Evolutionary conservation across 2,329 filamentous ascomycete genomes (phyloP).

Genomic region (Cadophora gregata): DNA sequence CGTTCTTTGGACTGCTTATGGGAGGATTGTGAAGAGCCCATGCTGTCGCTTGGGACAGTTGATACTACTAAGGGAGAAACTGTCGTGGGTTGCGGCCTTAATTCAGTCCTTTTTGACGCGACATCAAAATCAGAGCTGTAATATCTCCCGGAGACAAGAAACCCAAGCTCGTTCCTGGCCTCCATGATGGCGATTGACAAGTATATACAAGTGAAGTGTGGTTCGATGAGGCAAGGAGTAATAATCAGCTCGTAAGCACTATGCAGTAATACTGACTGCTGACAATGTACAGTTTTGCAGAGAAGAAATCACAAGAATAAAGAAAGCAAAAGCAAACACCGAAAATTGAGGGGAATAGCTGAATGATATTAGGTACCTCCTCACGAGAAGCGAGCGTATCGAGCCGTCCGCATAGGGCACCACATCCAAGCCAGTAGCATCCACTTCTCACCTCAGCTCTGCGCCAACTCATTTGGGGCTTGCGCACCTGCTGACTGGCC

Average conservation of each 20-base stretch:
- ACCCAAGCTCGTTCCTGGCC: background rate
- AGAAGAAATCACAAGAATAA: background rate
- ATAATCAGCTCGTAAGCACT: background rate
- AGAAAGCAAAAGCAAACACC: background rate
- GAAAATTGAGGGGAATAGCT: background rate
- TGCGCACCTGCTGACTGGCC: background rate
- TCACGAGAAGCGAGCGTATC: conserved; percentile 1
- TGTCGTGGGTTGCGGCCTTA: background rate
- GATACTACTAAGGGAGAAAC: conserved; percentile 12
- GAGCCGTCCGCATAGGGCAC: conserved; percentile 10
- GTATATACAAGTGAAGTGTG: background rate
- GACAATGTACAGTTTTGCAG: background rate
- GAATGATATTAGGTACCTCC: background rate
- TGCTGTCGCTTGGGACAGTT: background rate
- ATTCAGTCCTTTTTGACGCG: background rate
- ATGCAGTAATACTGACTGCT: background rate
- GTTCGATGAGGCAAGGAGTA: conserved; percentile 22
- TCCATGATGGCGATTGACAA: background rate
- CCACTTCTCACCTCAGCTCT: conserved; percentile 22
- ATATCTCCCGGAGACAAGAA: background rate
- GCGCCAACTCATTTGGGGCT: conserved; percentile 3
- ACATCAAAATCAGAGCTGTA: background rate
- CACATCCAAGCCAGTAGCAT: background rate
- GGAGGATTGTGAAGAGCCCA: background rate
- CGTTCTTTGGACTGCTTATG: background rate